Evolutionary conservation across 805 yeast species (phyloP).

Genomic region (Maudiozyma pseudohumilis): DNA sequence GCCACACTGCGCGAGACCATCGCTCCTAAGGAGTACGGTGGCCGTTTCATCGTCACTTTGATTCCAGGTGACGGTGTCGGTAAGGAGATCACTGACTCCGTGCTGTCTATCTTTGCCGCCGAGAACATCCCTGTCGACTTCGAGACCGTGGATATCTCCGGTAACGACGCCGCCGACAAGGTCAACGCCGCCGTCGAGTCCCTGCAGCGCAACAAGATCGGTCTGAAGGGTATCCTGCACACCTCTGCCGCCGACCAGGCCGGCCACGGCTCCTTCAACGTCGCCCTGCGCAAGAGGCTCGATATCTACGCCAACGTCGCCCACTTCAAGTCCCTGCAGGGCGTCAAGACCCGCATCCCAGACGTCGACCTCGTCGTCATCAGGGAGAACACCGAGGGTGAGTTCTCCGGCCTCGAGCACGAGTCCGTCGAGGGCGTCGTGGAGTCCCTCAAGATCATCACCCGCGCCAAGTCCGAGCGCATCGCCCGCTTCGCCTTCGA

Average conservation of each 20-base stretch:
- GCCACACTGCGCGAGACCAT: conserved; percentile 55
- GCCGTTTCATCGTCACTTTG: conserved; percentile 85
- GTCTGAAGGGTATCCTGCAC: conserved; percentile 90
- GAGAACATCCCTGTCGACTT: conserved; percentile 89
- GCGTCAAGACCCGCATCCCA: conserved; percentile 81
- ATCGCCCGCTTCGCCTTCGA: conserved; percentile 96
- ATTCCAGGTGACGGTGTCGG: conserved; percentile 99
- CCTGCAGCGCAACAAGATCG: conserved; percentile 90
- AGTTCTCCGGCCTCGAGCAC: conserved; percentile 96
- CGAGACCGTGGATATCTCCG: conserved; percentile 71
- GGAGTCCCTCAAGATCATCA: conserved; percentile 90
- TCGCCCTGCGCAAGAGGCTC: conserved; percentile 90
- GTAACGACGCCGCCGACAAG: conserved; percentile 43
- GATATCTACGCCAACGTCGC: conserved; percentile 93
- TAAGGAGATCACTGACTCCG: conserved; percentile 89
- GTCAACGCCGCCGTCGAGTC: conserved; percentile 83
- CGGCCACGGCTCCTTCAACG: conserved; percentile 79
- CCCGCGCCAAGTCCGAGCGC: conserved; percentile 91
- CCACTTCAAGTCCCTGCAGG: conserved; percentile 87
- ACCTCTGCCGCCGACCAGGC: conserved; percentile 77
- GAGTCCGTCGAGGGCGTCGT: conserved; percentile 96
- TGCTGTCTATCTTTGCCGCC: conserved; percentile 76
- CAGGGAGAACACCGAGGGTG: conserved; percentile 99
- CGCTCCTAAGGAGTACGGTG: conserved; percentile 88
- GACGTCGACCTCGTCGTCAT: conserved; percentile 89